Base-by-base conservation (phyloP, 2,329 filamentous ascomycete genomes). In the Paecilomyces sp. region DNA sequence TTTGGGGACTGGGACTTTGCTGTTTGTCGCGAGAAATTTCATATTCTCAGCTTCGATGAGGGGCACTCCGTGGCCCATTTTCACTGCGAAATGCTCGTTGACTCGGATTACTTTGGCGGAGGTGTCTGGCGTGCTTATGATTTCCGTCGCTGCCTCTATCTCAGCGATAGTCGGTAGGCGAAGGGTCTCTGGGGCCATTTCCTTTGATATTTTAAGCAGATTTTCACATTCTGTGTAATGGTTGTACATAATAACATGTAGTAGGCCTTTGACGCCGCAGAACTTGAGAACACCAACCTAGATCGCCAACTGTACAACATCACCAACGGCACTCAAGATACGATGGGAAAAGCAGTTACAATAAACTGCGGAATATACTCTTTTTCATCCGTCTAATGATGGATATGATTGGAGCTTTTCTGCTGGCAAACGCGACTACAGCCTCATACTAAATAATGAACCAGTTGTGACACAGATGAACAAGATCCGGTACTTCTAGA, bases 11-110 rank as follows among this genome's bases (percentile, higher is more conserved):
- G 60, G 59, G 53, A 65, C 57, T 25, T 64, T 63, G 57, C 58
- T 63, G 41, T 63, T 65, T 11, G 59, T 50, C 56, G 61, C 62
- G 15, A 65, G 57, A 31, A 65, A 65, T 50, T 55, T 60, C 59
- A 66, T 65, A 55, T 64, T 66, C 36, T 67, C 63, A 41, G 63
- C 63, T 33, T 67, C 63, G 5, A 62, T 51, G 7, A 62, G 63
- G 24, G 58, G 30, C 22, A 67, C 61, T 12, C 36, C 56, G 34
- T 56, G 18, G 34, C 59, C 61, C 13, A 63, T 34, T 62, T 67
- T 67, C 55, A 67, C 64, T 13, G 57, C 58, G 56, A 67, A 66
- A 50, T 52, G 60, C 57, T 64, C 61, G 41, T 57, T 60, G 34
- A 65, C 60, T 55, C 62, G 60, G 60, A 67, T 62, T 2, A 65